Evolutionary conservation across 2,329 filamentous ascomycete species (phyloP).

Genomic region (Diaporthe vexans): DNA sequence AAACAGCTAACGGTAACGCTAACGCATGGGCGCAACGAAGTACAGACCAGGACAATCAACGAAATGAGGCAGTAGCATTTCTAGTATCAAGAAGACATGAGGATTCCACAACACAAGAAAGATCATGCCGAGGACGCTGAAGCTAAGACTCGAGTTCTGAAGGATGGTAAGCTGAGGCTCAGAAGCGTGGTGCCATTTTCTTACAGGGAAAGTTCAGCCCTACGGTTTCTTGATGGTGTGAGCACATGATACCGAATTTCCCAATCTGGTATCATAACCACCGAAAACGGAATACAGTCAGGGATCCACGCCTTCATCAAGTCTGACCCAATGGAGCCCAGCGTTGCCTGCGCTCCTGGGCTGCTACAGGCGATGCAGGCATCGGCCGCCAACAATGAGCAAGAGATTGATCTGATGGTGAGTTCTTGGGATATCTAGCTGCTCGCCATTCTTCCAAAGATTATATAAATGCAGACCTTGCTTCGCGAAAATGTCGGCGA

Average conservation of each 20-base stretch:
- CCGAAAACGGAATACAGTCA: not conserved
- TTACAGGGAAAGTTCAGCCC: not conserved
- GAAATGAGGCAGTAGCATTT: not conserved
- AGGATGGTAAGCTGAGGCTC: not conserved
- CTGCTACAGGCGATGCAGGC: not conserved
- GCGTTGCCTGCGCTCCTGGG: not conserved
- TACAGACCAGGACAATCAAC: not conserved
- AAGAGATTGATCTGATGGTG: not conserved
- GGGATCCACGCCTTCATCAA: not conserved
- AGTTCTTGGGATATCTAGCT: not conserved
- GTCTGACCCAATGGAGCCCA: not conserved
- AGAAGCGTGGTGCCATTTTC: not conserved
- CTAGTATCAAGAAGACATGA: not conserved
- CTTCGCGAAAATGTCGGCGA: not conserved
- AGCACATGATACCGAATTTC: not conserved
- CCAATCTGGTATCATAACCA: not conserved
- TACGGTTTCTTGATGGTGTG: not conserved
- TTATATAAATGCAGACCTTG: not conserved
- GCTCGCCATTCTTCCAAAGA: no score
- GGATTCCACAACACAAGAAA: not conserved
- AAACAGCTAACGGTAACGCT: no score
- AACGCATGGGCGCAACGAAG: not conserved
- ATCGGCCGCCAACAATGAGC: slow-evolving; percentile 1
- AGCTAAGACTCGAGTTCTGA: not conserved
- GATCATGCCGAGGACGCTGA: no score